Conservation (phyloP, 116 monocot genomes). For the Papilionanthe hybrid region DNA sequence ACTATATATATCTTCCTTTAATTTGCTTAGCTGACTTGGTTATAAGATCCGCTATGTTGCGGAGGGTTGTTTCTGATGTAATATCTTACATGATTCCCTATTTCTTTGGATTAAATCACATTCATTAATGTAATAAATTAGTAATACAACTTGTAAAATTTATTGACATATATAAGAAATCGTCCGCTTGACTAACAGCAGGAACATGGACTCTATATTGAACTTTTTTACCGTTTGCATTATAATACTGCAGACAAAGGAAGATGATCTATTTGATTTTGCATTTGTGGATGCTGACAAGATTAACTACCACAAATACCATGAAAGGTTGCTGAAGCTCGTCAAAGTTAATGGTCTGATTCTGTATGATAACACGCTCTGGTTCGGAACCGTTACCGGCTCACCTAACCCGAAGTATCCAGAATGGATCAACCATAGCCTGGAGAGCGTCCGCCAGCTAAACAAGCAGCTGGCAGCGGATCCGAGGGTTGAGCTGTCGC, state of each 20-base stretch:
- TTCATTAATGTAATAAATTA: neutral
- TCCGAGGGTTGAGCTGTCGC: conserved; percentile 22
- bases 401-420: neutral
- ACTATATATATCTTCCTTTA: neutral
- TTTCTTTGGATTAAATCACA: too few relatives aligned
- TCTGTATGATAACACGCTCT: conserved; percentile 11
- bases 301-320: conserved; percentile 1
- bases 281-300: conserved; percentile 17
- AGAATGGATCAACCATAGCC: neutral
- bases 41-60: too few relatives aligned
- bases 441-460: neutral
- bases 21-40: neutral
- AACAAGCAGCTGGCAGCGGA: conserved; percentile 19
- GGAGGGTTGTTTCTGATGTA: too few relatives aligned
- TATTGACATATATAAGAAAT: neutral
- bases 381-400: conserved; percentile 6
- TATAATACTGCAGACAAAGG: neutral
- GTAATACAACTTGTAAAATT: neutral
- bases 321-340: conserved; percentile 9
- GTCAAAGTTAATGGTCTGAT: conserved; percentile 5
- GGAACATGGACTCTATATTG: too few relatives aligned
- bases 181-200: too few relatives aligned
- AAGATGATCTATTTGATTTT: conserved; percentile 10
- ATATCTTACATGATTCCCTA: too few relatives aligned
- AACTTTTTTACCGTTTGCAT: too few relatives aligned